Conservation (phyloP, 768 basidiomycete species). For the Pleurotus djamor region DNA sequence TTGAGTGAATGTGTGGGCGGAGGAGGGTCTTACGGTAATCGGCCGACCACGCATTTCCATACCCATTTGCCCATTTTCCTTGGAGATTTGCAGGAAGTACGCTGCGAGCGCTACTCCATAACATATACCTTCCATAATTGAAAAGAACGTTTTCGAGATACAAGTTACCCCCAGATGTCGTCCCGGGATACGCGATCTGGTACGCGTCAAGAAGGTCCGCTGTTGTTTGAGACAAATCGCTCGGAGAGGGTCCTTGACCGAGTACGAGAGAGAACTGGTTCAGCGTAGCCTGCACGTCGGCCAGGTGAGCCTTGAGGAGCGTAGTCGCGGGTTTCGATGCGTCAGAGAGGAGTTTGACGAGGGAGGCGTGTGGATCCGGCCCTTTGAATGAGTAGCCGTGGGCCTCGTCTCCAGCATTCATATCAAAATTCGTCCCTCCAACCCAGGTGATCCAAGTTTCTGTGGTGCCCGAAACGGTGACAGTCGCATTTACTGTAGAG, state of each 20-base stretch:
- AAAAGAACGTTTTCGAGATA: slow-evolving; percentile 77
- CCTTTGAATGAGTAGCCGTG: slow-evolving; percentile 64
- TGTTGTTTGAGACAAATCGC: slow-evolving; percentile 47
- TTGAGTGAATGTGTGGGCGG: not conserved
- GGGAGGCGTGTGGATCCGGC: slow-evolving; percentile 50
- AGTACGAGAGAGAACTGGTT: slow-evolving; percentile 54
- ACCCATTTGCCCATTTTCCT: slow-evolving; percentile 66
- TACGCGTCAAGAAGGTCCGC: slow-evolving; percentile 56
- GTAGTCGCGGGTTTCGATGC: slow-evolving; percentile 29
- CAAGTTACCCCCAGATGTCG: slow-evolving; percentile 37
- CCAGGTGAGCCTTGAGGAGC: slow-evolving; percentile 45
- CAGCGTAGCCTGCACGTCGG: slow-evolving; percentile 44
- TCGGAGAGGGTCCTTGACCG: slow-evolving; percentile 45
- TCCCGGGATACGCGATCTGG: slow-evolving; percentile 30
- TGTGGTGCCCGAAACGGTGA: slow-evolving; percentile 35
- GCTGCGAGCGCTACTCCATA: slow-evolving; percentile 61
- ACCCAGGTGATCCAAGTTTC: slow-evolving; percentile 72
- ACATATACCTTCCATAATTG: slow-evolving; percentile 69
- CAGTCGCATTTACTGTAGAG: slow-evolving; percentile 34
- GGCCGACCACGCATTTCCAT: slow-evolving; percentile 56
- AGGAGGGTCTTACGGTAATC: slow-evolving; percentile 41
- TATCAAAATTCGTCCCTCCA: slow-evolving; percentile 70
- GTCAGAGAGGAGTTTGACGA: slow-evolving; percentile 36
- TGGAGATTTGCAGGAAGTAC: slow-evolving; percentile 69
- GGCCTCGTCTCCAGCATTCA: slow-evolving; percentile 55